phyloP scores from a whole-genome alignment of 2,329 filamentous ascomycete genomes.

The Neodidymelliopsis sp. region DNA sequence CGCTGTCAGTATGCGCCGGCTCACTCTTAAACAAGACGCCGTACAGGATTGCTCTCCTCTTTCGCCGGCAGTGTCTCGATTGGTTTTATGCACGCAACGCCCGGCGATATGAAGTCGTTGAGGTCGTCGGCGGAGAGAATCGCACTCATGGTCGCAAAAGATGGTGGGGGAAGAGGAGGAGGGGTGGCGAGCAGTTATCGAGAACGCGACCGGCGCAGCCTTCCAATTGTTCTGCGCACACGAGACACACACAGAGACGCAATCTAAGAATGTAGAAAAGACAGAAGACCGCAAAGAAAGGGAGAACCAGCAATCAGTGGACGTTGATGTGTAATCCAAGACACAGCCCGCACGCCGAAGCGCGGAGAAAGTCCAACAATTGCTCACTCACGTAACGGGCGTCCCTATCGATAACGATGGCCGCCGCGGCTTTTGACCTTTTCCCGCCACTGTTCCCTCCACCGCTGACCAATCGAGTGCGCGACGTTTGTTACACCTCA shows the following conservation, averaged over 20 bases:
- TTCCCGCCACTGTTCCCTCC: slow-evolving; percentile 26
- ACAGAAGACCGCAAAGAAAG: slow-evolving; percentile 6
- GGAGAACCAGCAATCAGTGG: neutral
- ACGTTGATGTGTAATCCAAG: slow-evolving; percentile 12
- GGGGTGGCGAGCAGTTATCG: slow-evolving; percentile 20
- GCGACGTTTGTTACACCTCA: slow-evolving; percentile 13
- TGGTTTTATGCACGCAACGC: slow-evolving; percentile 97
- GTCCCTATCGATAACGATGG: slow-evolving; percentile 47
- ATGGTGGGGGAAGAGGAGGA: slow-evolving; percentile 17
- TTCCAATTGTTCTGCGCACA: neutral
- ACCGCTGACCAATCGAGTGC: slow-evolving; percentile 9
- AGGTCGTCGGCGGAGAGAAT: slow-evolving; percentile 96
- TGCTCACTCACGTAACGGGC: slow-evolving; percentile 26
- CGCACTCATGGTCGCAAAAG: slow-evolving; percentile 75
- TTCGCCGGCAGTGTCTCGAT: slow-evolving; percentile 83
- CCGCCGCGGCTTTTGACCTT: slow-evolving; percentile 32
- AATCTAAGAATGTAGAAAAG: neutral
- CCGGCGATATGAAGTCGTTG: slow-evolving; percentile 98
- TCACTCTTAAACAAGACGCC: slow-evolving; percentile 11
- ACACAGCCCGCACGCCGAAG: slow-evolving; percentile 21
- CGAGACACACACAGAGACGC: neutral
- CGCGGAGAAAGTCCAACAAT: slow-evolving; percentile 33
- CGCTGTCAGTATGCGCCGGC: slow-evolving; percentile 36
- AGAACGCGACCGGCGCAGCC: slow-evolving; percentile 21
- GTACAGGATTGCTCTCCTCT: slow-evolving; percentile 56